Evolutionary conservation across 1,284 basidiomycete genomes (phyloP), one percentile per base, ranked within the genome.

Genomic region (Cryptococcus sp.): DNA sequence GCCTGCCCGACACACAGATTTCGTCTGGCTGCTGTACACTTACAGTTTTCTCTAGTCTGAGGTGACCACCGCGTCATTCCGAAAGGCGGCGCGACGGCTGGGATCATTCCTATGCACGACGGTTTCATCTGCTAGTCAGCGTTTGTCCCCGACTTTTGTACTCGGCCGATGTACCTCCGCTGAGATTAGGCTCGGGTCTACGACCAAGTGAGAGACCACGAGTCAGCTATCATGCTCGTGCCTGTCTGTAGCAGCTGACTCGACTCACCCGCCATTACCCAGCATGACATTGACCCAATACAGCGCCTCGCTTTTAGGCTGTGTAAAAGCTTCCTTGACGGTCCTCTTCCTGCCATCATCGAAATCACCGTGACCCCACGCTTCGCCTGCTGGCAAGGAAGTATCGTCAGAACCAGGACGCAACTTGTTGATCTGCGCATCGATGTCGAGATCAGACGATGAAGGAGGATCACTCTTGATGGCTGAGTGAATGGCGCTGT

Each of bases 11-110:
- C 25, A 25, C 25, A 6, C 25, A 6, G 25, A 25, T 25, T 25
- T 6, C 6, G 25, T 35, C 13, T 35, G 31, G 31, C 31, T 35
- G 7, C 8, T 13, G 2, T 8, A 35, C 31, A 57, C 65, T 42
- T 52, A 75, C 74, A 73, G 54, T 76, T 77, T 46, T 66, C 61
- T 13, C 74, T 56, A 6, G 74, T 76, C 60, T 75, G 74, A 19
- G 75, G 65, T 17, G 72, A 69, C 88, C 89, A 90, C 23, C 89
- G 84, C 0, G 88, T 90, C 88, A 90, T 89, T 3, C 83, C 89
- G 66, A 91, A 91, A 0, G 89, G 89, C 8, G 88, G 88, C 0
- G 87, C 87, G 17, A 73, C 66, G 8, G 70, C 63, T 2, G 77
- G 75, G 22, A 78, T 77, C 77, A 76, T 78, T 16, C 89, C 88